phyloP scores from a whole-genome alignment of 1,284 basidiomycete species.

The Salmacisia buchloeana region DNA sequence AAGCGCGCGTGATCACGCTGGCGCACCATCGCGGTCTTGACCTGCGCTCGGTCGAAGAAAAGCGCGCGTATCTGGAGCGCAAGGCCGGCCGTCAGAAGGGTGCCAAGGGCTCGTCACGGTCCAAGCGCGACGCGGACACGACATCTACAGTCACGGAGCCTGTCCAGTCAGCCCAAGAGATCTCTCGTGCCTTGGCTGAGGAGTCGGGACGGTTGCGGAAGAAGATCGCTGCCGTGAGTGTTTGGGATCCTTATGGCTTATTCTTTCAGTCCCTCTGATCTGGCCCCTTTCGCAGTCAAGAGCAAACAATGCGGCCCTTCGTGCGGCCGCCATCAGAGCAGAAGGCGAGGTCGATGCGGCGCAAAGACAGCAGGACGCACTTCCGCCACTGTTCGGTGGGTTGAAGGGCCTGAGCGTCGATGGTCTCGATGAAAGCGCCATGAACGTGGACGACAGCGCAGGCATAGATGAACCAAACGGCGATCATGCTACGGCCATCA shows the following conservation, averaged over 20 bases:
- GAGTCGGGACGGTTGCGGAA: not conserved
- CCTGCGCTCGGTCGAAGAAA: slow-evolving; percentile 22
- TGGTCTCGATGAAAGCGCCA: not conserved
- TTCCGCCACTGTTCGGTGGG: not conserved
- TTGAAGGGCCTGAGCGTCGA: too few relatives aligned
- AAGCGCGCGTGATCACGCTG: slow-evolving; percentile 41
- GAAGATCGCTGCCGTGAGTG: not conserved
- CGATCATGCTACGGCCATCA: not conserved
- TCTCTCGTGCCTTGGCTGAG: not conserved
- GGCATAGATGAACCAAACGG: not conserved
- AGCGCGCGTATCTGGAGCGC: not conserved
- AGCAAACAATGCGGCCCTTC: not conserved
- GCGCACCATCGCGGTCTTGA: slow-evolving; percentile 47
- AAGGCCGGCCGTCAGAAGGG: not conserved
- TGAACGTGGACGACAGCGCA: not conserved
- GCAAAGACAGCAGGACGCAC: not conserved
- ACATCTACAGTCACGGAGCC: not conserved
- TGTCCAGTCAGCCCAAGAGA: not conserved
- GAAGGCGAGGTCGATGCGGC: not conserved
- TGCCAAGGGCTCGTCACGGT: not conserved
- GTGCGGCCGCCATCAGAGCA: not conserved
- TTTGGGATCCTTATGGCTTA: too few relatives aligned
- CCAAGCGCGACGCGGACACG: not conserved
- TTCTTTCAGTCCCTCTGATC: not conserved
- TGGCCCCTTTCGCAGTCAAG: not conserved